Evolutionary conservation across 2,329 filamentous ascomycete species (phyloP).

Genomic region (Ophioceras dolichostomum): DNA sequence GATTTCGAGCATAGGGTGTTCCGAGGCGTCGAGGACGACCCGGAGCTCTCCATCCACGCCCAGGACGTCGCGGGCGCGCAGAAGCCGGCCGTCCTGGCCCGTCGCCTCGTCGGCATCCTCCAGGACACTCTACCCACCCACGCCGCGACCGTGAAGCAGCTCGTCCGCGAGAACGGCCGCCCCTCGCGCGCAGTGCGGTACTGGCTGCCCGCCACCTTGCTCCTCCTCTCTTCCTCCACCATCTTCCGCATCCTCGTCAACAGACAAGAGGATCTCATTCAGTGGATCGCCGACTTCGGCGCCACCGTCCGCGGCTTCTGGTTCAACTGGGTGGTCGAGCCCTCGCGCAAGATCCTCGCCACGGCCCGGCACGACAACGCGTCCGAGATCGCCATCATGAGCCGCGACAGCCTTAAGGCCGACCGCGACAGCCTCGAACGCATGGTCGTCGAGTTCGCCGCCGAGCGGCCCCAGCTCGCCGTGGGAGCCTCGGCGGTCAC

Average conservation of each 20-base stretch:
- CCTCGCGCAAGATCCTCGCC: conserved; percentile 67
- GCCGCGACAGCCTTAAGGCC: conserved; percentile 77
- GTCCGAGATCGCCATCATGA: conserved; percentile 95
- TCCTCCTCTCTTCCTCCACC: conserved; percentile 75
- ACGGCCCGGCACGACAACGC: conserved; percentile 89
- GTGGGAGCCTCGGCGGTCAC: conserved; percentile 39
- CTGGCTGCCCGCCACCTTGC: conserved; percentile 66
- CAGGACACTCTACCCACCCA: conserved; percentile 57
- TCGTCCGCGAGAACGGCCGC: conserved; percentile 56
- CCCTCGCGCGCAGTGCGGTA: conserved; percentile 69
- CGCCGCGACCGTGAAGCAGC: conserved; percentile 35
- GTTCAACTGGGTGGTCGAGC: conserved; percentile 91
- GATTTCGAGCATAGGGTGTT: conserved; percentile 58
- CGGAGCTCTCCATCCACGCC: conserved; percentile 40
- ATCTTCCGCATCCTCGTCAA: conserved; percentile 69
- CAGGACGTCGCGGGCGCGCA: conserved; percentile 30
- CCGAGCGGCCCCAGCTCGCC: conserved; percentile 60
- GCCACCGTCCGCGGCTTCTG: conserved; percentile 79
- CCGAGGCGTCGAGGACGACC: conserved; percentile 47
- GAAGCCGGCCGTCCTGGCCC: conserved; percentile 49
- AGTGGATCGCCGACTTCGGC: conserved; percentile 72
- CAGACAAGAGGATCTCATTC: conserved; percentile 61
- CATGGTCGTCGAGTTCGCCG: conserved; percentile 95
- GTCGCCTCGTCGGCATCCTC: conserved; percentile 58
- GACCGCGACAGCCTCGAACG: conserved; percentile 87